Conservation (phyloP, 129 eudicot genomes). For the Flaveria robusta region DNA sequence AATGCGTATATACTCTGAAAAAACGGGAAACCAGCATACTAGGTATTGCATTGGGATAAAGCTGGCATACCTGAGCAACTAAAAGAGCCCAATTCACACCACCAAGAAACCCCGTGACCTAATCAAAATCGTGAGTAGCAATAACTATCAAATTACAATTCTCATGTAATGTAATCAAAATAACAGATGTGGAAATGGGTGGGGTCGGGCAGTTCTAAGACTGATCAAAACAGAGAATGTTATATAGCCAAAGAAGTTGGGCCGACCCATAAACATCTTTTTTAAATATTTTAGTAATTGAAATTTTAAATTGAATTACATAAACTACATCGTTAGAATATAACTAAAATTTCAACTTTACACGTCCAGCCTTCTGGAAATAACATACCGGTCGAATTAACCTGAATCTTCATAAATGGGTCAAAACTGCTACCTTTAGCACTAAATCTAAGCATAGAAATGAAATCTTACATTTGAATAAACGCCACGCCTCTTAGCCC, state of each 20-base stretch:
- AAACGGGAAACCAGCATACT: constrained; percentile 56
- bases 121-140: constrained; percentile 3
- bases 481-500: constrained; percentile 50
- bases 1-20: constrained; percentile 44
- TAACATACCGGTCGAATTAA: constrained; percentile 4
- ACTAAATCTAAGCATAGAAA: constrained; percentile 13
- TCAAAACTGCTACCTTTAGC: background rate
- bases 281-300: background rate
- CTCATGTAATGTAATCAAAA: background rate
- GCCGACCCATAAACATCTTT: background rate
- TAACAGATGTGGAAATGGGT: background rate
- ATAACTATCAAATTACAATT: constrained; percentile 15
- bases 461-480: constrained; percentile 41
- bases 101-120: constrained; percentile 48
- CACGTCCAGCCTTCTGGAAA: background rate
- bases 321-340: background rate
- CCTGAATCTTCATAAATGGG: background rate
- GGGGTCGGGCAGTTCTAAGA: background rate
- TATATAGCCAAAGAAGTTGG: background rate
- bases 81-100: constrained; percentile 53
- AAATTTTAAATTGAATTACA: background rate
- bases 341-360: background rate
- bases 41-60: constrained; percentile 50
- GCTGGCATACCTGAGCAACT: constrained; percentile 56
- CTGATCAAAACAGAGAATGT: background rate